These are phyloP conservation scores for Microthyrium microscopicum DNA, from an alignment of 2,329 filamentous ascomycete species.

Conservation along the genomic window DNA sequence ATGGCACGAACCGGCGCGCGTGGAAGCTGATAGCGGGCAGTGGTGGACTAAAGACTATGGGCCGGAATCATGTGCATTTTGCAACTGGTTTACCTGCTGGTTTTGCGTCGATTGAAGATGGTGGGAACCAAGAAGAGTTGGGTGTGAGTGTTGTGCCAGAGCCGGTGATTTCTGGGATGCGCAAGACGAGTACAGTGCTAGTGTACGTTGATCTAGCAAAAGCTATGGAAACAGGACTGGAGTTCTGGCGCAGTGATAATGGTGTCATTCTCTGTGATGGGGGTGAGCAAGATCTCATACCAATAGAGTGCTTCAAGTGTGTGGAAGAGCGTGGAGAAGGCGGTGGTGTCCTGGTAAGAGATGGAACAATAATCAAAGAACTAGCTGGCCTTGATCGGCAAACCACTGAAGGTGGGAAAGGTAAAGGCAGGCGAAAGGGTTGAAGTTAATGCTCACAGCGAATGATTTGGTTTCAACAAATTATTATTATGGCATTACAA, in stretches of 20 bases:
- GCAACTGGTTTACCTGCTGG: slow-evolving; percentile 50
- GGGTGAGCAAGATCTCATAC: slow-evolving; percentile 43
- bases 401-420: no score
- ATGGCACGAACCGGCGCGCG: slow-evolving; percentile 74
- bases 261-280: slow-evolving; percentile 30
- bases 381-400: slow-evolving; percentile 1
- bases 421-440: no score
- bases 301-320: slow-evolving; percentile 50
- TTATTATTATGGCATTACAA: no score
- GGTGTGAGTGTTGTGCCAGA: background rate
- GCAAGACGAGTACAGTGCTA: slow-evolving; percentile 42
- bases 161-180: slow-evolving; percentile 63
- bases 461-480: no score
- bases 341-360: slow-evolving; percentile 51
- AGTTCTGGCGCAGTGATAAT: slow-evolving; percentile 52
- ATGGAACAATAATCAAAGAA: slow-evolving; percentile 41
- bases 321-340: slow-evolving; percentile 46
- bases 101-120: slow-evolving; percentile 17
- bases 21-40: slow-evolving; percentile 59
- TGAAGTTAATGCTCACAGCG: no score
- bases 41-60: slow-evolving; percentile 70
- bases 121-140: background rate
- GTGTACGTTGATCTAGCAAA: slow-evolving; percentile 58
- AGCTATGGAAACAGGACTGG: slow-evolving; percentile 44
- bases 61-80: slow-evolving; percentile 78